phyloP scores from a whole-genome alignment of 2,329 filamentous ascomycete genomes.

The Fusarium sp. region DNA sequence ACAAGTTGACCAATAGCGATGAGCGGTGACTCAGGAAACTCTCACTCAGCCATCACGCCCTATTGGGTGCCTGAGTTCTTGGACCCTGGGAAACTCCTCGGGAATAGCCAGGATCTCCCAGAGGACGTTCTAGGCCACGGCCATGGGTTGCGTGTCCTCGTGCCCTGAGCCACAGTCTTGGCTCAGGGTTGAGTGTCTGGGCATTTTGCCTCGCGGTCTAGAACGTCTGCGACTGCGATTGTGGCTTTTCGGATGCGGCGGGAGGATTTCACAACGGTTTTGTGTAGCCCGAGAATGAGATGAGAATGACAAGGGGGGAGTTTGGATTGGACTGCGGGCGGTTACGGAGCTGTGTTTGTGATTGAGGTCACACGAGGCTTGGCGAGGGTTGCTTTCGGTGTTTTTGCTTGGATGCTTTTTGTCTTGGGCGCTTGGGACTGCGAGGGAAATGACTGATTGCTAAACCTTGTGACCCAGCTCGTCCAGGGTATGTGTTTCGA shows the following conservation, averaged over 20 bases:
- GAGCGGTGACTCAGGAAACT: neutral
- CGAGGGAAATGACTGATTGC: conserved; percentile 15
- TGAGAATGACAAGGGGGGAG: conserved; percentile 10
- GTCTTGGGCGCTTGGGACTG: conserved; percentile 3
- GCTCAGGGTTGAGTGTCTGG: neutral
- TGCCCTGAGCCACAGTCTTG: conserved; percentile 44
- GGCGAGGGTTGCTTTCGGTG: conserved; percentile 2
- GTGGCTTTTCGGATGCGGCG: conserved; percentile 39
- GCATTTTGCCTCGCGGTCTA: conserved; percentile 26
- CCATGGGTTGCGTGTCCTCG: conserved; percentile 32
- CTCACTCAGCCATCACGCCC: conserved; percentile 1
- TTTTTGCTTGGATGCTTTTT: conserved; percentile 3
- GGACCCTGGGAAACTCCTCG: conserved; percentile 41
- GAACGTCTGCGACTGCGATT: conserved; percentile 18
- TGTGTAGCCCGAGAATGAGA: conserved; percentile 12
- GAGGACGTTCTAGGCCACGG: conserved; percentile 26
- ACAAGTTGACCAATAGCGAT: conserved; percentile 22
- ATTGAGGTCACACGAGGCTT: conserved; percentile 19
- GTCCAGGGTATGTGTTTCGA: conserved; percentile 22
- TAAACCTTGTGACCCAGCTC: conserved; percentile 17
- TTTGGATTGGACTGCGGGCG: conserved; percentile 1
- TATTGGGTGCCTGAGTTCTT: conserved; percentile 4
- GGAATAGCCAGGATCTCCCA: conserved; percentile 38
- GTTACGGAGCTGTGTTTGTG: conserved; percentile 13
- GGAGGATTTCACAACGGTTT: conserved; percentile 32